phyloP scores from a whole-genome alignment of 1,139 yeast genomes.

The Lodderomyces elongisporus region DNA sequence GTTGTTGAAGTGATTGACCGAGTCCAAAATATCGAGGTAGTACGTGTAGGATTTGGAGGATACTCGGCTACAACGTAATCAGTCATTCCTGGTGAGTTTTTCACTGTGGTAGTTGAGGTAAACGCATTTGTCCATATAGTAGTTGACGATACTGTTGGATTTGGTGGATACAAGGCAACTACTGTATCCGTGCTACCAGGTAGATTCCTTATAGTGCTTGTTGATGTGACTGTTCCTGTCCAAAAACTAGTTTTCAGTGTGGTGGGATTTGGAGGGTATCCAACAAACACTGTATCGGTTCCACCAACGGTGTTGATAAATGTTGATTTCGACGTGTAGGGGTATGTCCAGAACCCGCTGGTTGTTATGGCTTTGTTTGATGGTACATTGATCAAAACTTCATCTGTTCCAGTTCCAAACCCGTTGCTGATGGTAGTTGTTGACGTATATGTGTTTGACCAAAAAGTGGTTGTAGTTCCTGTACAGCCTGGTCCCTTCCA shows the following conservation, averaged over 20 bases:
- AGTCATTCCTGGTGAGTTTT: slow-evolving; percentile 13
- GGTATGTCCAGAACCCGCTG: neutral
- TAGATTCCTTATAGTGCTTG: slow-evolving; percentile 9
- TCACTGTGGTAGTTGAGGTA: slow-evolving; percentile 9
- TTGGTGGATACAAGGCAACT: slow-evolving; percentile 16
- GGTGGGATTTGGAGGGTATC: slow-evolving; percentile 15
- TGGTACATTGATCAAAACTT: neutral
- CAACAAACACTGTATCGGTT: slow-evolving; percentile 17
- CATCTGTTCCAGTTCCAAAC: neutral
- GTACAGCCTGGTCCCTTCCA: neutral
- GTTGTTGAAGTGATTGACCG: slow-evolving; percentile 8
- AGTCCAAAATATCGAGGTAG: slow-evolving; percentile 9
- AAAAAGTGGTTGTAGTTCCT: neutral
- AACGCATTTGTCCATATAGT: slow-evolving; percentile 10
- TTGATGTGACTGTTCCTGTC: slow-evolving; percentile 5
- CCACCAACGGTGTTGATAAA: slow-evolving; percentile 9
- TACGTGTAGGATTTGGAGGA: slow-evolving; percentile 13
- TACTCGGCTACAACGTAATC: slow-evolving; percentile 16
- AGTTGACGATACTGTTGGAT: slow-evolving; percentile 12
- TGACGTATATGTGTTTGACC: neutral
- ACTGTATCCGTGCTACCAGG: slow-evolving; percentile 16
- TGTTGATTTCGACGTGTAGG: no score
- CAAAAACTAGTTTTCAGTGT: slow-evolving; percentile 9
- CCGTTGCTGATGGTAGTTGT: neutral
- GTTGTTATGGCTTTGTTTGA: neutral